These are phyloP conservation scores for Sporothrix brasiliensis DNA, from an alignment of 2,329 filamentous ascomycete species.

Conservation along the genomic window DNA sequence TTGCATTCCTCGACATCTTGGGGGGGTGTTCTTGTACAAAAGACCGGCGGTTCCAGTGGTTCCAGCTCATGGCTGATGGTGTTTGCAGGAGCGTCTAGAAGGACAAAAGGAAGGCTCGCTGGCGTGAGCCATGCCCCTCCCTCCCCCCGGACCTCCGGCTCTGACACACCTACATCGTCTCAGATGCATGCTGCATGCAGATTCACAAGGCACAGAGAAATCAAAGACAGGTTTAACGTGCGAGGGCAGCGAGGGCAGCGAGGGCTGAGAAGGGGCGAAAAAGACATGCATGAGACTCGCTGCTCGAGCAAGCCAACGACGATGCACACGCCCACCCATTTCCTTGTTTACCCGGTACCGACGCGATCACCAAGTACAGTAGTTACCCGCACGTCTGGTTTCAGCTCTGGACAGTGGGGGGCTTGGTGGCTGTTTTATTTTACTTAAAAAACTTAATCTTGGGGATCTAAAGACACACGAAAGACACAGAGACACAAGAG, in stretches of 20 bases:
- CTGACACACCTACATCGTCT: conserved; percentile 5
- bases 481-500: neutral
- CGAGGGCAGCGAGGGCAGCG: neutral
- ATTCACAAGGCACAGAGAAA: neutral
- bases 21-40: neutral
- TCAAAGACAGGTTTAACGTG: neutral
- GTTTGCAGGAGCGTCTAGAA: neutral
- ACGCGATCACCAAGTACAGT: neutral
- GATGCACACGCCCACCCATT: neutral
- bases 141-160: conserved; percentile 25
- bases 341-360: neutral
- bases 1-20: neutral
- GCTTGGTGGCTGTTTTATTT: no score
- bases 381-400: conserved; percentile 7
- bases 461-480: neutral
- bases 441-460: neutral
- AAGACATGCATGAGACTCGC: neutral
- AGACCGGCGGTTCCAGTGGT: neutral
- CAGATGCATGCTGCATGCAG: neutral
- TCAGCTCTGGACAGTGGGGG: neutral
- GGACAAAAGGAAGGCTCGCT: neutral
- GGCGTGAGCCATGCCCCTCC: neutral
- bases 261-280: neutral
- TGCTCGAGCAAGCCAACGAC: neutral
- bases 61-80: no score